Conservation (phyloP, 495 filamentous ascomycete species). For the Clohesyomyces aquaticus region DNA sequence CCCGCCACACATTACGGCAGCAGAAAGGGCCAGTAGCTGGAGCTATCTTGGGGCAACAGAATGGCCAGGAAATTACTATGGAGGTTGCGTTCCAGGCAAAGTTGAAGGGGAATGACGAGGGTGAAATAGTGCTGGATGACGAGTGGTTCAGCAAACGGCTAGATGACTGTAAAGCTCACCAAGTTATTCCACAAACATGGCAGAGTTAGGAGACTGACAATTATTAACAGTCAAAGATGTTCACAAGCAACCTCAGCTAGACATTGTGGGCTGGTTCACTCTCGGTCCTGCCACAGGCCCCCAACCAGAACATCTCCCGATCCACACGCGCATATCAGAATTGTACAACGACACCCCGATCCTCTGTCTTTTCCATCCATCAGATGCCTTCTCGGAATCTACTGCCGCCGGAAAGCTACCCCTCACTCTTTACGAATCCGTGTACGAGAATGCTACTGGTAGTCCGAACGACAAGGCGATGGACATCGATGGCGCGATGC, state of each 20-base stretch:
- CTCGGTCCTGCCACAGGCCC: constrained; percentile 75
- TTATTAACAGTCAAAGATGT: constrained; percentile 76
- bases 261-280: constrained; percentile 96
- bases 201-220: neutral
- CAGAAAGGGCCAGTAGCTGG: constrained; percentile 79
- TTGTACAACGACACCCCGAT: constrained; percentile 83
- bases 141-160: constrained; percentile 79
- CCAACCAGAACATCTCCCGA: constrained; percentile 62
- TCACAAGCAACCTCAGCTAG: constrained; percentile 78
- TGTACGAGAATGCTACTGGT: constrained; percentile 66
- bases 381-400: constrained; percentile 53
- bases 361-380: constrained; percentile 82
- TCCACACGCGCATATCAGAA: constrained; percentile 75
- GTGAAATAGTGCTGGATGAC: constrained; percentile 59
- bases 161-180: constrained; percentile 72
- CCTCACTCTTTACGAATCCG: constrained; percentile 85
- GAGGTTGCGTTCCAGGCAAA: constrained; percentile 90
- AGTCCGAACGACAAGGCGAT: constrained; percentile 59
- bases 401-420: constrained; percentile 77
- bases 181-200: too few species aligned
- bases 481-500: constrained; percentile 68
- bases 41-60: constrained; percentile 84
- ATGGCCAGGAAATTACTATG: constrained; percentile 85
- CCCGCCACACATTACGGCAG: constrained; percentile 78
- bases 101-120: constrained; percentile 55